Base-by-base conservation (phyloP, 176 grass and related monocot species). In the Carex littledalei region DNA sequence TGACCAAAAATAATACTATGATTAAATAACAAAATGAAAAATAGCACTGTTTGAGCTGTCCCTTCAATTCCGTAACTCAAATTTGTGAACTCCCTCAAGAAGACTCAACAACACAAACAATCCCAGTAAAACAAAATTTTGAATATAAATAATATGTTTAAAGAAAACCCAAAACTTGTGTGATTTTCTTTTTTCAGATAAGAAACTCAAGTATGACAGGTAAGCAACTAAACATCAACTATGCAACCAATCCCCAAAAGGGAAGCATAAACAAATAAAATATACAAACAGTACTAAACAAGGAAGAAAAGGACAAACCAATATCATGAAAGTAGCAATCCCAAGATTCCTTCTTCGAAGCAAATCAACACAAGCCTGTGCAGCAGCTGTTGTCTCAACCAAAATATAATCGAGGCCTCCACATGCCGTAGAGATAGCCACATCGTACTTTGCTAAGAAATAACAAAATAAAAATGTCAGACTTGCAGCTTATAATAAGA, bases 361-460 rank as follows among this genome's bases (percentile, higher is more conserved):
- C 82, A 99, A 88, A 78, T 95, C 93, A 87, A 99, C 86, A 31
- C 96, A 99, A 63, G 93, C 90, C 89, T 99, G 93, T 53, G 96
- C 96, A 5, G 91, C 90, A 89, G 88, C 87, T 86, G 94, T 92
- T 74, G 96, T 99, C 88, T 95, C 96, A 73, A 99, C 93, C 47
- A 95, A 87, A 86, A 95, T 99, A 89, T 88, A 89, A 75, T 99
- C 87, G 78, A 99, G 93, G 3, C 90, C 96, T 87, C 59, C 18
- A 11, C 87, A 88, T 54, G 94, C 92, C 58, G 96, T 94, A 58
- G 93, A 99, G 89, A 95, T 92, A 64, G 96, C 93, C 17, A 99
- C 89, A 64, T 95, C 96, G 64, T 99, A 99, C 83, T 99, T 99
- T 82, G 90, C 96, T 99, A 89, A 81, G 85, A 55, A 6, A 15